These are phyloP conservation scores for Aegle marmelos DNA, from an alignment of 345 rosid species.

Conservation along the genomic window DNA sequence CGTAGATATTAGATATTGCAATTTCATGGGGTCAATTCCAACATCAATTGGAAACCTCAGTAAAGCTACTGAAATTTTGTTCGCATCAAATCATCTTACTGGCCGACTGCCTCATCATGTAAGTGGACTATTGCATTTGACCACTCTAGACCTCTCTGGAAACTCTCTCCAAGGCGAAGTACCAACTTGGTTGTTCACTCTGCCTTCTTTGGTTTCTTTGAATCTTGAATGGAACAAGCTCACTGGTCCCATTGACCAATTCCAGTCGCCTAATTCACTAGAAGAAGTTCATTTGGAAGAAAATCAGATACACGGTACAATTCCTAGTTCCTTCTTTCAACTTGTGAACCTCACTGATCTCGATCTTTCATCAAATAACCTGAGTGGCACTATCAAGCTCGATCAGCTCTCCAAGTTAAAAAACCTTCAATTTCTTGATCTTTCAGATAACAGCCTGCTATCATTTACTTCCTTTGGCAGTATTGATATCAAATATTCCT, in stretches of 20 bases:
- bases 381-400: background rate
- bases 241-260: background rate
- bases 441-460: background rate
- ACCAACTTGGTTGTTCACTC: constrained; percentile 8
- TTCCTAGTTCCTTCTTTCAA: background rate
- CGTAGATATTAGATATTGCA: background rate
- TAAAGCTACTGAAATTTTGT: background rate
- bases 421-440: background rate
- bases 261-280: background rate
- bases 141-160: background rate
- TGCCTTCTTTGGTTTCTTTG: background rate
- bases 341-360: background rate
- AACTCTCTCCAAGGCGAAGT: background rate
- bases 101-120: background rate
- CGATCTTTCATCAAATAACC: background rate
- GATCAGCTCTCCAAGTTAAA: background rate
- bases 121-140: background rate
- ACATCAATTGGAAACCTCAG: background rate
- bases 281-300: background rate
- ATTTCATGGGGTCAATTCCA: background rate
- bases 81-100: background rate
- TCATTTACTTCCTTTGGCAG: background rate
- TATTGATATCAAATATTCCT: too few relatives aligned
- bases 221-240: background rate
- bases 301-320: background rate